Evolutionary conservation across 345 rosid genomes (phyloP).

Genomic region (Fremontodendron californicum): DNA sequence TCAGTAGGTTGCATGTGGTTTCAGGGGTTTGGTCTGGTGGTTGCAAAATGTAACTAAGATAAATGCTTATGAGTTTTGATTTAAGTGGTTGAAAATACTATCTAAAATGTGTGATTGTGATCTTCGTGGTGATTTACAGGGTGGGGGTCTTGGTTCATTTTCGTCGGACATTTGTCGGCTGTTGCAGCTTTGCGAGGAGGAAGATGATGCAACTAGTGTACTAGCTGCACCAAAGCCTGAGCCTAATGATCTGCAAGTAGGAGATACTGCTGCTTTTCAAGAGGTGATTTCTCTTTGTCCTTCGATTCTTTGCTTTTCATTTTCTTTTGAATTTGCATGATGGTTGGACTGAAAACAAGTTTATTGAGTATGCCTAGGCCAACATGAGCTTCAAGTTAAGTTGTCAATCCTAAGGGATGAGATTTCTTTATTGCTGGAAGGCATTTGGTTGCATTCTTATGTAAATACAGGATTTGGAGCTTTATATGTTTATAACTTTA

Average conservation of each 20-base stretch:
- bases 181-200: constrained; percentile 88
- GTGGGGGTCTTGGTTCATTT: constrained; percentile 79
- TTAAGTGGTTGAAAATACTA: neutral
- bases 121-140: constrained; percentile 39
- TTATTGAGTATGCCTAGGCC: neutral
- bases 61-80: neutral
- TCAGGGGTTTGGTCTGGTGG: neutral
- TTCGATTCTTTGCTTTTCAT: neutral
- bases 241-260: constrained; percentile 67
- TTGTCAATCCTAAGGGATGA: neutral
- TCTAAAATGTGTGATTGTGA: constrained; percentile 1
- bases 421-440: neutral
- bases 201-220: constrained; percentile 94
- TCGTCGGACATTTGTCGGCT: constrained; percentile 84
- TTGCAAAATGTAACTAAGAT: neutral
- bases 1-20: neutral
- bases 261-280: constrained; percentile 40
- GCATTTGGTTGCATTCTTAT: neutral
- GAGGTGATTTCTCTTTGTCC: constrained; percentile 43
- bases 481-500: neutral
- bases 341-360: neutral
- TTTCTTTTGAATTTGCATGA: neutral
- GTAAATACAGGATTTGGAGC: neutral
- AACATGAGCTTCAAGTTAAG: neutral
- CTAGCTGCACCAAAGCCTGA: constrained; percentile 78